Evolutionary conservation across 2,329 filamentous ascomycete species (phyloP), one percentile per base, ranked within the genome.

Genomic region (Cucurbitaria berberidis): DNA sequence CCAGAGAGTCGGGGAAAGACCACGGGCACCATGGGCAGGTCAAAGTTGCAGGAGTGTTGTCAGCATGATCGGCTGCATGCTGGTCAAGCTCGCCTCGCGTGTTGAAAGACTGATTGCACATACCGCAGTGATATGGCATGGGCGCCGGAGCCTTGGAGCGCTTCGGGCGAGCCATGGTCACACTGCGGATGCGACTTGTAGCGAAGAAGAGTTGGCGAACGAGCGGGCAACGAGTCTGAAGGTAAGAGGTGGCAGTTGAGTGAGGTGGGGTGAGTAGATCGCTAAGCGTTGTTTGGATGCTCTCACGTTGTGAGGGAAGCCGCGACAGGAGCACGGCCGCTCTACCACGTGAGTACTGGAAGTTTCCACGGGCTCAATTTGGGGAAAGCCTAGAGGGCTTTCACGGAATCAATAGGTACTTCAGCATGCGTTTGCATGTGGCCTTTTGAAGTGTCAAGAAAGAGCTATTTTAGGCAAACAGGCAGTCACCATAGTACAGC

Each of bases 1-100:
- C 56, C n/a, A 62, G 44, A 2, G 53, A 51, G 49, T 69, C 63
- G 10, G 46, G 22, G 19, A 67, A 70, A 1, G 34, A 21, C 48
- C 54, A 61, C 0, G 39, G 13, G 42, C 68, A 71, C 0, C 34
- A 26, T 2, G 43, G n/a, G 32, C 64, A 69, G 7, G 38, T n/a
- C 21, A 49, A 21, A 9, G 34, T 16, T 3, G 45, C 15, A 2
- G 52, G 21, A 16, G 41, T 16, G 18, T 8, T 41, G 10, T 65
- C 59, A 16, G 41, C 22, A n/a, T 67, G 59, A 3, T 51, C 44
- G 8, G 21, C 44, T n/a, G 55, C 52, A 32, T 70, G 68, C 13
- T 36, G 18, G 4, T 36, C 52, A 5, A 65, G 53, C 10, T 50
- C 55, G 13, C 22, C 9, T 34, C 59, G 62, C 16, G 41, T 60